A percentile compares a stretch with the other conserved stretches of the same genome.
phyloP scores from a whole-genome alignment of 352 stramenopile species.

The Globisporangium lucens region DNA sequence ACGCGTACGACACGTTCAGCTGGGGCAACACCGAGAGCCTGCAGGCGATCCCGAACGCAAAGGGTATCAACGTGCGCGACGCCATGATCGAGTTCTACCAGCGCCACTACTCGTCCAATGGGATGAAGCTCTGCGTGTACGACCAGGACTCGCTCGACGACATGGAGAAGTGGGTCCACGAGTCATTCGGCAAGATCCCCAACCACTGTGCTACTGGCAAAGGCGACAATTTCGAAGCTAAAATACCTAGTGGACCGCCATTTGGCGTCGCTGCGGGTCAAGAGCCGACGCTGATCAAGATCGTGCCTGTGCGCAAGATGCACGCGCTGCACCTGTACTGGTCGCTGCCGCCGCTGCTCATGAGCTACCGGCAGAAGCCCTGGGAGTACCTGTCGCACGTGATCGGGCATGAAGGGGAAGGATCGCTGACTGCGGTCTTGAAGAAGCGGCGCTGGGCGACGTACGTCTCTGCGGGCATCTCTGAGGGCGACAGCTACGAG shows the following conservation, averaged over 20 bases:
- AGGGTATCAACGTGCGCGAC: slow-evolving; percentile 49
- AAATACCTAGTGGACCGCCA: background rate
- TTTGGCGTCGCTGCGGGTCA: slow-evolving; percentile 36
- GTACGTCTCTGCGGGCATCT: slow-evolving; percentile 42
- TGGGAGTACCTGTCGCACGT: slow-evolving; percentile 47
- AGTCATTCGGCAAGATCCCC: slow-evolving; percentile 50
- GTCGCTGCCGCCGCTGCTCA: slow-evolving; percentile 42
- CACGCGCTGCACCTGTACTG: slow-evolving; percentile 47
- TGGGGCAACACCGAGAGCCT: slow-evolving; percentile 78
- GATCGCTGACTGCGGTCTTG: slow-evolving; percentile 37
- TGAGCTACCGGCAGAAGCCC: slow-evolving; percentile 46
- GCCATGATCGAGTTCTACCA: slow-evolving; percentile 56
- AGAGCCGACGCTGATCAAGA: slow-evolving; percentile 27
- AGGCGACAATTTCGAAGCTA: background rate
- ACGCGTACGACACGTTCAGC: slow-evolving; percentile 73
- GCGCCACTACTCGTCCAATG: slow-evolving; percentile 47
- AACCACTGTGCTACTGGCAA: background rate
- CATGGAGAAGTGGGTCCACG: slow-evolving; percentile 48
- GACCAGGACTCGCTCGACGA: slow-evolving; percentile 55
- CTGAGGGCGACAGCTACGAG: slow-evolving; percentile 53
- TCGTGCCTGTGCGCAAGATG: slow-evolving; percentile 48
- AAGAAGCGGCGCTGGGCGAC: slow-evolving; percentile 42
- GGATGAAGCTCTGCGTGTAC: slow-evolving; percentile 76
- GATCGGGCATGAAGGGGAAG: slow-evolving; percentile 50
- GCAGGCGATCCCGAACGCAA: slow-evolving; percentile 25